phyloP scores from a whole-genome alignment of 768 basidiomycete species.

The Phylloporus sp. region DNA sequence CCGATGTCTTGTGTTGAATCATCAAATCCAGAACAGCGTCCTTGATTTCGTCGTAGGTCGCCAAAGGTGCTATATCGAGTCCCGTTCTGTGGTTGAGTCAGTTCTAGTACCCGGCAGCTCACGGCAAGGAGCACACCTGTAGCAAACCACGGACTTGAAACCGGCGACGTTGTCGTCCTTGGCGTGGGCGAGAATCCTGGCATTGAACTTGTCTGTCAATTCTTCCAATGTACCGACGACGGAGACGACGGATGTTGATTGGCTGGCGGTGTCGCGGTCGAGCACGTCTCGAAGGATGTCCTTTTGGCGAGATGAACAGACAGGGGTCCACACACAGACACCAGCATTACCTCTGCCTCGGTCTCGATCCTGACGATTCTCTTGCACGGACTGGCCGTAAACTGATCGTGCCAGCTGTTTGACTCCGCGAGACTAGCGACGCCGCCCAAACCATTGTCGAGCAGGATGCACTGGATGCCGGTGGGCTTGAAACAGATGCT shows the following conservation, averaged over 20 bases:
- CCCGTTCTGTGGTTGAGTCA: constrained; percentile 45
- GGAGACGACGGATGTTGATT: constrained; percentile 15
- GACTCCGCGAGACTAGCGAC: constrained; percentile 43
- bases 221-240: constrained; percentile 9
- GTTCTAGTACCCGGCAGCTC: not conserved
- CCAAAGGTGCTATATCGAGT: constrained; percentile 42
- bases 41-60: constrained; percentile 28
- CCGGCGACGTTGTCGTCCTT: constrained; percentile 48
- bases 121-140: constrained; percentile 32
- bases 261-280: not conserved
- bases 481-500: constrained; percentile 46
- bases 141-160: constrained; percentile 76
- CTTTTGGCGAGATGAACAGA: constrained; percentile 7
- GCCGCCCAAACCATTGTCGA: constrained; percentile 68
- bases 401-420: constrained; percentile 58
- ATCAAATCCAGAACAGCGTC: constrained; percentile 30
- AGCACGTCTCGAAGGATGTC: constrained; percentile 23
- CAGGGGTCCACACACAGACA: not conserved
- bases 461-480: constrained; percentile 60
- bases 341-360: constrained; percentile 56
- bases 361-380: constrained; percentile 66
- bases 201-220: constrained; percentile 35
- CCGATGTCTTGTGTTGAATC: constrained; percentile 32
- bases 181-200: constrained; percentile 36
- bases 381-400: constrained; percentile 47